Percentiles rank a stretch among this genome's conserved stretches.
phyloP scores from a whole-genome alignment of 495 filamentous ascomycete species.

The Podospora didyma region DNA sequence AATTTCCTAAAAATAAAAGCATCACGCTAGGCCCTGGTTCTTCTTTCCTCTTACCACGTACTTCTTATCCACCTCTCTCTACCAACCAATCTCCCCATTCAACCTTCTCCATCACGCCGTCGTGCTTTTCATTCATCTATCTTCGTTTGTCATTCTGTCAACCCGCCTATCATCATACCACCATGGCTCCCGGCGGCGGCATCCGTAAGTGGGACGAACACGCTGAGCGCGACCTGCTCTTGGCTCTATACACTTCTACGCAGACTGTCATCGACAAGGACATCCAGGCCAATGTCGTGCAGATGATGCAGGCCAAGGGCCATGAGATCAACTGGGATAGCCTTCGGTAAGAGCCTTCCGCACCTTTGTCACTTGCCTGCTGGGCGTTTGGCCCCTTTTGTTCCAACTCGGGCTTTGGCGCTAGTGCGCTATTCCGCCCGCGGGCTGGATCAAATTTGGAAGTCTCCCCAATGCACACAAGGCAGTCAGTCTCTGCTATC shows the following conservation, averaged over 20 bases:
- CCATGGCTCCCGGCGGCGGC: neutral
- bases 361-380: neutral
- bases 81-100: neutral
- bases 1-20: neutral
- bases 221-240: constrained; percentile 4
- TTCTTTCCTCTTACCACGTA: neutral
- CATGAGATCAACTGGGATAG: constrained; percentile 14
- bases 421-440: too few species aligned
- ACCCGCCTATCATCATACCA: too few species aligned
- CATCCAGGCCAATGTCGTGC: neutral
- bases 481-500: too few species aligned
- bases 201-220: constrained; percentile 19
- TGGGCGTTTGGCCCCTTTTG: neutral
- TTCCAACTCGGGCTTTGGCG: too few species aligned
- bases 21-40: neutral
- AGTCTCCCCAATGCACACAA: too few species aligned
- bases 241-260: constrained; percentile 3
- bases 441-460: too few species aligned
- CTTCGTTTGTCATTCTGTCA: too few species aligned
- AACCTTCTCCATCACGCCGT: too few species aligned
- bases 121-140: too few species aligned
- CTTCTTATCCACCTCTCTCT: neutral
- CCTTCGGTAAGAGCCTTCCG: constrained; percentile 16
- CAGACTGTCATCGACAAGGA: neutral
- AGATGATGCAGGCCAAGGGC: constrained; percentile 1